Base-by-base conservation (phyloP, 495 filamentous ascomycete species). In the Letharia columbiana region DNA sequence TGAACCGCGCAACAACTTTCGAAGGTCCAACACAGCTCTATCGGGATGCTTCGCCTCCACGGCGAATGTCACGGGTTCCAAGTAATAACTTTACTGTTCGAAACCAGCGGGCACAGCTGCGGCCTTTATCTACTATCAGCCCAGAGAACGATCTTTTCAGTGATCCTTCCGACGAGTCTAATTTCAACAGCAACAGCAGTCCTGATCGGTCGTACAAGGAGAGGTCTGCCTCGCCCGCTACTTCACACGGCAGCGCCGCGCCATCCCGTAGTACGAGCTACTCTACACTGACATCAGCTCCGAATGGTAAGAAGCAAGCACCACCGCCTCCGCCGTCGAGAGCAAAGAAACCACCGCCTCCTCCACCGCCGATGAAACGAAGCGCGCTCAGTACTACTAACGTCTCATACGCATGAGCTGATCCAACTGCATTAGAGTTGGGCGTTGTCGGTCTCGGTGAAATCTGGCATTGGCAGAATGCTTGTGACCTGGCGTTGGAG, bases 281-380 rank as follows among this genome's bases (percentile, higher is more conserved):
- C 66, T 78, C 78, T 39, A 80, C 76, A 40, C 54, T 80, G 65
- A 81, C 80, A 67, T 65, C 63, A 42, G 66, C 70, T 58, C 66
- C 74, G 20, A 70, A 74, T 44, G 76, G 76, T 67, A 89, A 89
- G 78, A 91, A 91, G 75, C 84, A 83, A 12, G 88, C 90, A 45
- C 91, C 90, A 10, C 91, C 90, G 45, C 91, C 90, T 33, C 91
- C 91, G 17, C 91, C 91, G n/a, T 88, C 86, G 66, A 79, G 89
- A 68, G 77, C 84, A 17, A 92, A 89, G 83, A 95, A 90, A 77
- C 84, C 90, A 49, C 79, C 88, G 12, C 89, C 89, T 60, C 90
- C 79, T 6, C 80, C 80, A 39, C 81, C 80, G 8, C 79, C 81
- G 4, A 77, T 78, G 76, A 83, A 83, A 70, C 71, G 79, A 37